phyloP scores from a whole-genome alignment of 768 basidiomycete species.

The Mycena rebaudengoi region DNA sequence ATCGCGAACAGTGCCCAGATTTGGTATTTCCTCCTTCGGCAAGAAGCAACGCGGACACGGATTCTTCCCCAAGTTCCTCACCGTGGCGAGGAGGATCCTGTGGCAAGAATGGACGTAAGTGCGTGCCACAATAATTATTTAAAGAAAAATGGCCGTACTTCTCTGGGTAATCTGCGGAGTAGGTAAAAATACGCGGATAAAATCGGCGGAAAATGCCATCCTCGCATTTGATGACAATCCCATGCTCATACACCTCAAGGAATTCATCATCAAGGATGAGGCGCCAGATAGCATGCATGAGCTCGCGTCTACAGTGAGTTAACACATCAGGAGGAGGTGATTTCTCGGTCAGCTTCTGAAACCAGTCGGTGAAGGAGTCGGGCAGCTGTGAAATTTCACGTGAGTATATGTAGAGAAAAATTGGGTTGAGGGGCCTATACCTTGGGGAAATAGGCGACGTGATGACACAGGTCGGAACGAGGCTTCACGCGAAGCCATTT shows the following conservation, averaged over 20 bases:
- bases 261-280: constrained; percentile 36
- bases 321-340: constrained; percentile 25
- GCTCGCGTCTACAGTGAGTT: constrained; percentile 42
- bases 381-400: constrained; percentile 36
- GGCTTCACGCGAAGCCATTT: constrained; percentile 47
- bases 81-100: constrained; percentile 36
- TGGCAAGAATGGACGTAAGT: background rate
- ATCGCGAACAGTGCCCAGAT: constrained; percentile 34
- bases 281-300: constrained; percentile 43
- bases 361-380: constrained; percentile 32
- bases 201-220: constrained; percentile 41
- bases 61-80: constrained; percentile 30
- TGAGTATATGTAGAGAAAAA: no score
- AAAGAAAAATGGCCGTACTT: constrained; percentile 36
- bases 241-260: no score
- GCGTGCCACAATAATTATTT: no score
- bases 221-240: constrained; percentile 38
- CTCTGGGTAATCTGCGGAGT: constrained; percentile 47
- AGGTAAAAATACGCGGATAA: constrained; percentile 41
- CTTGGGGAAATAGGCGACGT: constrained; percentile 49
- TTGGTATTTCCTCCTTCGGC: constrained; percentile 29
- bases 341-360: constrained; percentile 15
- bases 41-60: constrained; percentile 37
- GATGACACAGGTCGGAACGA: constrained; percentile 32
- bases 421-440: constrained; percentile 28